Conservation (phyloP, 495 filamentous ascomycete genomes). For the Neurospora africana region DNA sequence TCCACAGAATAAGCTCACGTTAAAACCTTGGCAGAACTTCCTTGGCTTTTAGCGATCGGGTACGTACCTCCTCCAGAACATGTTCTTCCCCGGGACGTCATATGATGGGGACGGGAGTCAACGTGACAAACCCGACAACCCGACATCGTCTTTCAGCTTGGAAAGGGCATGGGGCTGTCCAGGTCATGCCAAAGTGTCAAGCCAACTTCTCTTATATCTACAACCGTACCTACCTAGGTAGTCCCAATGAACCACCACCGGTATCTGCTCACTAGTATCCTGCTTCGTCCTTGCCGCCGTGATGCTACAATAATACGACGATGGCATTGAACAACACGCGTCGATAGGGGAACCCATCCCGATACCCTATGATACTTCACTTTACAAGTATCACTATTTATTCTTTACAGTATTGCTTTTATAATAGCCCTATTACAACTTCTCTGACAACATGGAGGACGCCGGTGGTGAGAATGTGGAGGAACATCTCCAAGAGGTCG, state of each 20-base stretch:
- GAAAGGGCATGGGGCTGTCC: background rate
- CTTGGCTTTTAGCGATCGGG: background rate
- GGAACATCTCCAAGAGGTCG: slow-evolving; percentile 11
- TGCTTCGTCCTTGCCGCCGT: background rate
- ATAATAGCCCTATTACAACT: background rate
- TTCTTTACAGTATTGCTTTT: background rate
- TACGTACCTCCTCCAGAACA: background rate
- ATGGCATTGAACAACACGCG: background rate
- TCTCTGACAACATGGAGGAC: slow-evolving; percentile 18
- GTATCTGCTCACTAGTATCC: background rate
- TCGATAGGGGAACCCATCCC: background rate
- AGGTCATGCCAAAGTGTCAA: background rate
- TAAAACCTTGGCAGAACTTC: background rate
- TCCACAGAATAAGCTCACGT: background rate
- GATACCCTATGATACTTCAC: background rate
- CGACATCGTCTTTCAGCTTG: background rate
- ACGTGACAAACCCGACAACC: background rate
- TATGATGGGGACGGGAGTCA: background rate
- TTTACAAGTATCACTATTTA: background rate
- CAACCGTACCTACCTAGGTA: background rate
- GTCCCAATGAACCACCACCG: background rate
- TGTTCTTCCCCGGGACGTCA: background rate
- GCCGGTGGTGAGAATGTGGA: slow-evolving; percentile 17
- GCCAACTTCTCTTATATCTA: background rate
- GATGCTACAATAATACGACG: background rate